phyloP scores from a whole-genome alignment of 1,139 yeast species.

The Kodamaea arcana region DNA sequence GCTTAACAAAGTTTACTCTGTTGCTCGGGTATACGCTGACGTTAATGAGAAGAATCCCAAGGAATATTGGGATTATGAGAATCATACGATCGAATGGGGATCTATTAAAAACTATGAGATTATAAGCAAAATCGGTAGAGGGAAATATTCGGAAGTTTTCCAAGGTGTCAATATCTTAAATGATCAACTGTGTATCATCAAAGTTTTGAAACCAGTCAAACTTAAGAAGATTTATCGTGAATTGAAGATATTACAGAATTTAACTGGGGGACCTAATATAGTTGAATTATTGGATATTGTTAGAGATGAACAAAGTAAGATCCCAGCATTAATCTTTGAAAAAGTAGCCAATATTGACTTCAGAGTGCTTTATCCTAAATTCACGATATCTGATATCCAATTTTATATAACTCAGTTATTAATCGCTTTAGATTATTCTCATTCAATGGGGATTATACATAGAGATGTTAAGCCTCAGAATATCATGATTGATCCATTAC shows the following conservation, averaged over 20 bases:
- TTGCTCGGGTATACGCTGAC: slow-evolving; percentile 85
- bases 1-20: slow-evolving; percentile 48
- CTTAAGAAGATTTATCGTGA: slow-evolving; percentile 76
- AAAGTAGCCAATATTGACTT: slow-evolving; percentile 69
- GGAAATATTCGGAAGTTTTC: slow-evolving; percentile 96
- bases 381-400: slow-evolving; percentile 59
- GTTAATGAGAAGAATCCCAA: slow-evolving; percentile 74
- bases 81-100: slow-evolving; percentile 68
- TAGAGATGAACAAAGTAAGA: slow-evolving; percentile 67
- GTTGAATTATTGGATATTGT: slow-evolving; percentile 68
- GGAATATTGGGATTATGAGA: slow-evolving; percentile 94
- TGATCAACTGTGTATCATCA: slow-evolving; percentile 59
- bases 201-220: slow-evolving; percentile 76
- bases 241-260: slow-evolving; percentile 67
- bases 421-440: slow-evolving; percentile 70
- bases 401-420: slow-evolving; percentile 67
- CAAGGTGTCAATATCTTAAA: slow-evolving; percentile 53
- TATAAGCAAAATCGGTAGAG: slow-evolving; percentile 88
- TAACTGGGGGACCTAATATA: slow-evolving; percentile 73
- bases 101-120: slow-evolving; percentile 80
- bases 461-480: slow-evolving; percentile 84
- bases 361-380: slow-evolving; percentile 64
- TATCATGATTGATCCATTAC: slow-evolving; percentile 73
- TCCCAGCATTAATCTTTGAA: slow-evolving; percentile 74
- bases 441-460: slow-evolving; percentile 81